phyloP scores from a whole-genome alignment of 441 rosid genomes.

The Biscutella auriculata region DNA sequence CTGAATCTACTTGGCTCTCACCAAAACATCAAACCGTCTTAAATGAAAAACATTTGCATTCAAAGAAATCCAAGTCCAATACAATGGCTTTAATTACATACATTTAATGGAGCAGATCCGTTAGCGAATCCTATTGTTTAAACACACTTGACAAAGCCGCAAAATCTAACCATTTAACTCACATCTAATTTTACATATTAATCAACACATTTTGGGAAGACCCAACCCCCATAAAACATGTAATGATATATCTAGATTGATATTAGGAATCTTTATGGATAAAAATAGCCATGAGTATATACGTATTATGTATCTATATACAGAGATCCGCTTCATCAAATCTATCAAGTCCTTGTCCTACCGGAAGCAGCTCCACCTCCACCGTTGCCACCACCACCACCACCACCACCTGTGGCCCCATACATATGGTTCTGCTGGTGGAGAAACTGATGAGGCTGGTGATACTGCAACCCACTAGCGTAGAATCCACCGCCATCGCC shows the following conservation, averaged over 20 bases:
- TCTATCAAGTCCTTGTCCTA: slow-evolving; percentile 25
- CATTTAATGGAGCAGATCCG: slow-evolving; percentile 11
- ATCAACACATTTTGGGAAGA: not conserved
- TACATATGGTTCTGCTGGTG: slow-evolving; percentile 41
- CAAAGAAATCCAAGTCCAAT: slow-evolving; percentile 6
- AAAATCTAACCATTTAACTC: slow-evolving; percentile 10
- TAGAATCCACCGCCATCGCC: slow-evolving; percentile 18
- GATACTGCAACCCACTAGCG: slow-evolving; percentile 22
- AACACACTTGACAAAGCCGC: slow-evolving; percentile 17
- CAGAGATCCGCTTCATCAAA: slow-evolving; percentile 18
- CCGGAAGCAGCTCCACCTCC: slow-evolving; percentile 26
- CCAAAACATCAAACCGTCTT: not conserved
- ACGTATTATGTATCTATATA: slow-evolving; percentile 20
- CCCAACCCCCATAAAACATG: not conserved
- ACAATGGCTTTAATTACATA: slow-evolving; percentile 10
- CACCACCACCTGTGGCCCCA: slow-evolving; percentile 20
- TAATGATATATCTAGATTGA: not conserved
- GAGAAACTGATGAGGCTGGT: slow-evolving; percentile 30
- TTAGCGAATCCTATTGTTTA: not conserved
- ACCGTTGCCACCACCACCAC: slow-evolving; percentile 19
- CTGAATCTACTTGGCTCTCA: slow-evolving; percentile 1
- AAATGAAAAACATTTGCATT: slow-evolving; percentile 8
- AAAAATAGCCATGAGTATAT: slow-evolving; percentile 12
- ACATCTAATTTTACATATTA: slow-evolving; percentile 17
- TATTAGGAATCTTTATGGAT: not conserved